Evolutionary conservation across 2,329 filamentous ascomycete genomes (phyloP), one percentile per base, ranked within the genome.

Genomic region (Hymenoscyphus scutula): DNA sequence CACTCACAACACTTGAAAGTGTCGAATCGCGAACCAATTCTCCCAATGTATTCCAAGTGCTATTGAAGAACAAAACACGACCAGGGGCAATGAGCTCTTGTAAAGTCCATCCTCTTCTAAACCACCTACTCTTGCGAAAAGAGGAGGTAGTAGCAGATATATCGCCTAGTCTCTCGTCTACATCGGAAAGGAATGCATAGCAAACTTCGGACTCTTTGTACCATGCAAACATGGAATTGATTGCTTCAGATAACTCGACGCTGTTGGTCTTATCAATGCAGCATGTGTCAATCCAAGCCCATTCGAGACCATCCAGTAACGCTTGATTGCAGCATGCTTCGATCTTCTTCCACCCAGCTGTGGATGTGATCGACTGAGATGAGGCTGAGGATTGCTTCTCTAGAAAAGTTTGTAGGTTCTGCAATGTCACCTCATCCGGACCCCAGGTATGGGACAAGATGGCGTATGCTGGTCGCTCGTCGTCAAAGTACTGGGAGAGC

Each of bases 391-490:
- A n/a, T n/a, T n/a, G 32, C 32, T 2, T 34, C 11, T 10, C 2
- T 7, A 10, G 32, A 10, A 10, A 34, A 34, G 32, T 34, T 7
- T 34, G 32, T 7, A 34, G 32, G 32, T 34, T 10, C 11, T 34
- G 53, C 34, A 71, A 70, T 0, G 67, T 59, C 7, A 74, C 70
- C 61, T 75, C 74, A 2, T 67, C 72, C 0, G 66, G 56, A 1
- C 63, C 68, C 73, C 74, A 74, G 6, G 67, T 72, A 56, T 75
- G 74, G 7, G 72, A 74, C 5, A 75, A 65, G 4, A 75, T 74
- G 2, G 71, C 72, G 56, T 74, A 75, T 0, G 63, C 61, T 0
- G 72, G 72, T 30, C 32, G 32, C 8, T 34, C 32, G 32, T 34
- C 32, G 32, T 34, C 32, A 8, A 34, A 34, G 32, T 10, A 34